These are phyloP conservation scores for Starmera stellimalicola DNA, from an alignment of 1,139 yeast genomes.

Conservation along the genomic window DNA sequence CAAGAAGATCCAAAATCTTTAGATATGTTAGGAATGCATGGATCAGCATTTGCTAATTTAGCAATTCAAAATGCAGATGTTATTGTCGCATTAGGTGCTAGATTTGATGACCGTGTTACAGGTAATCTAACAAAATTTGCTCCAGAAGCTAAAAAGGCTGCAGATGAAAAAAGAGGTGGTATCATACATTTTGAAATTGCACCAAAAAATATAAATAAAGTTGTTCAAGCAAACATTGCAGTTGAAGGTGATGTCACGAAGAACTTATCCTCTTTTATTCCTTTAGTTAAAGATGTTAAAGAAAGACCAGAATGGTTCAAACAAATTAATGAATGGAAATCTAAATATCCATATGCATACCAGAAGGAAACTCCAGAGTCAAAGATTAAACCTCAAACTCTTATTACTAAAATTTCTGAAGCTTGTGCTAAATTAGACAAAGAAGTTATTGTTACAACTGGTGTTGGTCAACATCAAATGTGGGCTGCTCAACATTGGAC, in stretches of 20 bases:
- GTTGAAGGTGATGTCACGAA: conserved; percentile 90
- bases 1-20: conserved; percentile 85
- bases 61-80: conserved; percentile 92
- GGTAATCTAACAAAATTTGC: conserved; percentile 82
- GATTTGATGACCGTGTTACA: conserved; percentile 98
- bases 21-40: conserved; percentile 98
- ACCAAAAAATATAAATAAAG: conserved; percentile 95
- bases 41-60: conserved; percentile 87
- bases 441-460: conserved; percentile 85
- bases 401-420: conserved; percentile 67
- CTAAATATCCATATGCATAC: conserved; percentile 76
- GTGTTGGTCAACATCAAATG: conserved; percentile 99
- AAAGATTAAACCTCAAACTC: conserved; percentile 86
- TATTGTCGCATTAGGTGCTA: conserved; percentile 89
- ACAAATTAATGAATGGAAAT: conserved; percentile 72
- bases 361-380: conserved; percentile 71
- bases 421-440: conserved; percentile 57
- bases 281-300: conserved; percentile 53
- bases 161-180: conserved; percentile 85
- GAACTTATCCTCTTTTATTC: conserved; percentile 65
- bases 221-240: conserved; percentile 94
- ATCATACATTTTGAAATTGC: conserved; percentile 91
- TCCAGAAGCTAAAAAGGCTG: conserved; percentile 87
- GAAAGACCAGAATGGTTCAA: conserved; percentile 74
- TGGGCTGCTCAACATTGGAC: conserved; percentile 99